Evolutionary conservation across 2,329 filamentous ascomycete genomes (phyloP).

Genomic region (Colletotrichum sp.): DNA sequence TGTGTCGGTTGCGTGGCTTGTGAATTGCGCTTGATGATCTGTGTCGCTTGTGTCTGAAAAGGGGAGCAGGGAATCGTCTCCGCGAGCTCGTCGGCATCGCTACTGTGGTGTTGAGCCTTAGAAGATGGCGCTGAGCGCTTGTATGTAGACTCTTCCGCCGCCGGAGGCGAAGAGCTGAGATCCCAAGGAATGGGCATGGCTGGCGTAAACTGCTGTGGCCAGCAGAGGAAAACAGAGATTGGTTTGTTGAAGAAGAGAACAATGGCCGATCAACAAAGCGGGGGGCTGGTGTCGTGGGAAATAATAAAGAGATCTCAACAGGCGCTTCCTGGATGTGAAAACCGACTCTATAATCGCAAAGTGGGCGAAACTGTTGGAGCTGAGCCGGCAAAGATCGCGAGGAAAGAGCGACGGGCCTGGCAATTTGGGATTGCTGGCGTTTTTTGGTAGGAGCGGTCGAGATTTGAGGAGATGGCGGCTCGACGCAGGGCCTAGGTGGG

Average conservation of each 20-base stretch:
- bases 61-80: conserved; percentile 52
- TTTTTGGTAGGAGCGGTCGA: conserved; percentile 4
- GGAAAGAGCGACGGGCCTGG: neutral
- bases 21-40: conserved; percentile 32
- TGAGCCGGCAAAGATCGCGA: neutral
- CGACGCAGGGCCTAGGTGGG: neutral
- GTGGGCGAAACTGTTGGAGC: neutral
- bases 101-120: neutral
- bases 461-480: conserved; percentile 12
- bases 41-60: conserved; percentile 51
- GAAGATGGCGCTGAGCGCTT: neutral
- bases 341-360: neutral
- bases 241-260: neutral
- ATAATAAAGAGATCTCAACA: neutral
- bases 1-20: conserved; percentile 29
- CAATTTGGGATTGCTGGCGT: neutral
- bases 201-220: neutral
- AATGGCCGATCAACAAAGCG: neutral
- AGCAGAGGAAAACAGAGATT: neutral
- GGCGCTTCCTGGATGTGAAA: neutral
- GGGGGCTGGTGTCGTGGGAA: neutral
- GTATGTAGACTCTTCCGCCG: neutral
- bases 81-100: conserved; percentile 51
- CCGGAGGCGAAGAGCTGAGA: conserved; percentile 12
- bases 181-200: neutral